A percentile compares a stretch with the other conserved stretches of the same genome.
These are phyloP conservation scores for Syncephalastrum contaminatum DNA, from an alignment of 371 early-diverging fungal genomes.

Conservation along the genomic window DNA sequence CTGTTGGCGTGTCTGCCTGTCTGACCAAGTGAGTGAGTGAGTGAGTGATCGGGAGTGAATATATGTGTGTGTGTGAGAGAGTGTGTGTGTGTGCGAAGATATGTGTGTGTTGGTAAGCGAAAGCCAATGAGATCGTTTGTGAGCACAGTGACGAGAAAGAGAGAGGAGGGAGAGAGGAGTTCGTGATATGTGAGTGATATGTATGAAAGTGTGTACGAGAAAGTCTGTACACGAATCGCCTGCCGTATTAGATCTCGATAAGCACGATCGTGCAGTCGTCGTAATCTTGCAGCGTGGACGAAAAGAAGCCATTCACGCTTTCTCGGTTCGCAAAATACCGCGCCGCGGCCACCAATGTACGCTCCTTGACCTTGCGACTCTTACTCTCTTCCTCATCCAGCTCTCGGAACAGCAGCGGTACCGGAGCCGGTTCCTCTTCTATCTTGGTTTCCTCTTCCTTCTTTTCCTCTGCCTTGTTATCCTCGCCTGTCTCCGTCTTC, in stretches of 20 bases:
- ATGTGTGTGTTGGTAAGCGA: too few relatives aligned
- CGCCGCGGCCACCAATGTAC: constrained; percentile 39
- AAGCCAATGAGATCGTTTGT: too few relatives aligned
- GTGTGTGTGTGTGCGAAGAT: too few relatives aligned
- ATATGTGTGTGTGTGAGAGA: too few relatives aligned
- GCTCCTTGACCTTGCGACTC: constrained; percentile 36
- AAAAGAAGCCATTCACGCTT: constrained; percentile 45
- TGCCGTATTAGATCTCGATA: constrained; percentile 34
- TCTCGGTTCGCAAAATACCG: constrained; percentile 52
- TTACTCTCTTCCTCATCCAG: constrained; percentile 30
- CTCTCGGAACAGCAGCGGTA: constrained; percentile 32
- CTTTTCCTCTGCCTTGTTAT: constrained; percentile 10
- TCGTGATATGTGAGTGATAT: neutral
- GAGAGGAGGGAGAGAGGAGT: neutral
- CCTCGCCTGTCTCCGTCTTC: constrained; percentile 2
- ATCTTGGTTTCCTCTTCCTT: constrained; percentile 6
- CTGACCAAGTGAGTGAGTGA: too few relatives aligned
- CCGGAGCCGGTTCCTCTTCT: constrained; percentile 3
- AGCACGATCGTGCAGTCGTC: constrained; percentile 55
- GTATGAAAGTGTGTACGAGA: neutral
- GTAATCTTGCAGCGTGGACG: constrained; percentile 52
- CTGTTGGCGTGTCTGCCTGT: too few relatives aligned
- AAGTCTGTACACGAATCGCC: neutral
- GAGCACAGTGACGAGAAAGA: too few relatives aligned
- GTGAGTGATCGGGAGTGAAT: too few relatives aligned